Base-by-base conservation (phyloP, 179 eudicot species). In the Patellifolia procumbens region DNA sequence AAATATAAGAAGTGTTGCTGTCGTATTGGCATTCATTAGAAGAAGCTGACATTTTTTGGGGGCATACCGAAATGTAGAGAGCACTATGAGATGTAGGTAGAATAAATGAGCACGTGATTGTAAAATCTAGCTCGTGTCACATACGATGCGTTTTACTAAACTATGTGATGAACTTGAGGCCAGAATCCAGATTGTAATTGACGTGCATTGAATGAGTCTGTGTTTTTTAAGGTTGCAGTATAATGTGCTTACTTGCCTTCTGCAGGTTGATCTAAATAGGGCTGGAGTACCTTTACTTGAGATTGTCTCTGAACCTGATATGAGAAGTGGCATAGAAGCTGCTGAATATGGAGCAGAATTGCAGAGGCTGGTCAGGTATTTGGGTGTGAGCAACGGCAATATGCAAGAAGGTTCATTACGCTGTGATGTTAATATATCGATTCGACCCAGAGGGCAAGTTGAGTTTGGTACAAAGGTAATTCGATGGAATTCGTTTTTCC, bases 371-470 rank as follows among this genome's bases (percentile, higher is more conserved):
- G 98, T 94, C 67, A 76, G 98, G 79, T 94, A 90, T 83, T 85
- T 94, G 81, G 98, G 96, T 77, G 91, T 94, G 72, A 84, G 96
- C 80, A 94, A 94, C 82, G 98, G 98, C 53, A 94, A 94, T 83
- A 94, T 92, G 97, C 97, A 92, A 83, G 98, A 92, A 86, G 98
- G 98, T 49, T 94, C 98, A 46, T 90, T 94, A 74, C 98, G 97
- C 76, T 89, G 97, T 86, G 98, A 92, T 82, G 97, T 93, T 81
- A 93, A 93, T 72, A 87, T 92, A 74, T 94, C 98, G 10, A 72
- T 94, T 74, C 91, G 98, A 24, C 93, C 97, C 22, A 81, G 84
- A 74, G 97, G 97, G 68, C 97, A 94, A 80, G 66, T 74, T 28
- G 89, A 94, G 79, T 94, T 94, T 85, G 97, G 98, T 48, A 94